Evolutionary conservation across 164 flowering plant genomes (phyloP).

Genomic region (Berberis thunbergii): DNA sequence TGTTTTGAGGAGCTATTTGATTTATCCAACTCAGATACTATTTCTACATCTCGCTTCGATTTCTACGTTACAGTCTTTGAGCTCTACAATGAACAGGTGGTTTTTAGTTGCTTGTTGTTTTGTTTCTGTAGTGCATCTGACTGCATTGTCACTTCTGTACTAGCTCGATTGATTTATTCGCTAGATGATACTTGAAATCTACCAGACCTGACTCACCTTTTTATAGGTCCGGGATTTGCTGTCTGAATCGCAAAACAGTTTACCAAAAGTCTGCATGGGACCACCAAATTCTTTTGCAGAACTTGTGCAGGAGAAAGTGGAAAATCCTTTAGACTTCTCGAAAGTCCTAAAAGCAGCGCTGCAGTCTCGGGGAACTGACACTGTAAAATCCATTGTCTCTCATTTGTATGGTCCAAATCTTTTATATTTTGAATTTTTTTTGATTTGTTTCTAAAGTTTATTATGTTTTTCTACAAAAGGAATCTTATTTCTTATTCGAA

Average conservation of each 20-base stretch:
- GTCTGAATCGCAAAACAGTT: conserved; percentile 32
- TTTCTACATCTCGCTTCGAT: conserved; percentile 53
- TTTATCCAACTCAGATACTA: conserved; percentile 79
- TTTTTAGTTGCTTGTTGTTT: neutral
- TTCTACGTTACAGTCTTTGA: conserved; percentile 73
- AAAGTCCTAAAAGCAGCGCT: conserved; percentile 58
- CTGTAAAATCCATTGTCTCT: conserved; percentile 52
- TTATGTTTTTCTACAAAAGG: neutral
- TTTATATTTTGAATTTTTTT: neutral
- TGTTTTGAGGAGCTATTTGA: conserved; percentile 98
- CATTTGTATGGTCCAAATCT: conserved; percentile 62
- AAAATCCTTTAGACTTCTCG: conserved; percentile 77
- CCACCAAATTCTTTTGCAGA: conserved; percentile 48
- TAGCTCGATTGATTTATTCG: too few relatives aligned
- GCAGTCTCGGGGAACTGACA: conserved; percentile 55
- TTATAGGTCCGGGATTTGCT: conserved; percentile 76
- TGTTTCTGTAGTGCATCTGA: neutral
- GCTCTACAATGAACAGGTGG: conserved; percentile 92
- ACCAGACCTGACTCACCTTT: conserved; percentile 5
- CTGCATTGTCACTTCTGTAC: conserved; percentile 1
- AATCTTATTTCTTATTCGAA: too few relatives aligned
- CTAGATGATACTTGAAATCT: neutral
- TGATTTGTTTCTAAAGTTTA: neutral
- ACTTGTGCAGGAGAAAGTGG: conserved; percentile 72
- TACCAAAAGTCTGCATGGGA: conserved; percentile 47